Evolutionary conservation across 2,329 filamentous ascomycete genomes (phyloP).

Genomic region (Geosmithia putterillii): DNA sequence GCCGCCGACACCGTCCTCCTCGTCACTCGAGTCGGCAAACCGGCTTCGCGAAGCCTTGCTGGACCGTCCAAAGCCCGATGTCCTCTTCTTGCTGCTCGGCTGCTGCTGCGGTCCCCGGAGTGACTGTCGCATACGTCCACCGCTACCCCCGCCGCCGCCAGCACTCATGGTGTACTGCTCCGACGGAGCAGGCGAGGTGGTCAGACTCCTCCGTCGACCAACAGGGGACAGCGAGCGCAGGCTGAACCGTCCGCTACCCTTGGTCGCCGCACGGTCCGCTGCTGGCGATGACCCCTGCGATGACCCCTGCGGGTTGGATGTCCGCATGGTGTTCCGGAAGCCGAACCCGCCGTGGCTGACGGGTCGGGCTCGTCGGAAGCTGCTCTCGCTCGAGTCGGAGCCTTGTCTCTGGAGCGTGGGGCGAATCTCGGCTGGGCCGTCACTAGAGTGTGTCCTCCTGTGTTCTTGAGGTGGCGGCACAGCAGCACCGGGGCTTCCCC

Average conservation of each 20-base stretch:
- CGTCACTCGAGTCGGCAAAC: constrained; percentile 52
- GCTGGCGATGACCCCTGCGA: no score
- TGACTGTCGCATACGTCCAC: constrained; percentile 28
- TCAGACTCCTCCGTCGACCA: constrained; percentile 32
- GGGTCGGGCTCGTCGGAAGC: constrained; percentile 58
- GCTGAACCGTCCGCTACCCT: constrained; percentile 49
- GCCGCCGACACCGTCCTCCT: constrained; percentile 29
- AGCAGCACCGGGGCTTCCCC: constrained; percentile 5
- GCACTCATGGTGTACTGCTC: constrained; percentile 8
- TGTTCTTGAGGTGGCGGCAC: constrained; percentile 4
- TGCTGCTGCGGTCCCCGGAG: constrained; percentile 27
- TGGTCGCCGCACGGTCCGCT: constrained; percentile 8
- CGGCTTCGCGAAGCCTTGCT: constrained; percentile 31
- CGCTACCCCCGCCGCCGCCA: constrained; percentile 5
- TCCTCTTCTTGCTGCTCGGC: constrained; percentile 17
- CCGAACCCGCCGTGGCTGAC: constrained; percentile 32
- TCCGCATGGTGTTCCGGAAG: constrained; percentile 66
- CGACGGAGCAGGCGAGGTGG: constrained; percentile 24
- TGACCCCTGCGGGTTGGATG: constrained; percentile 4
- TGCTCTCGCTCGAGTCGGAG: constrained; percentile 65
- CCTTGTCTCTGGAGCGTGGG: constrained; percentile 25
- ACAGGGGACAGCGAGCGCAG: constrained; percentile 59
- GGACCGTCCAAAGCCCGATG: constrained; percentile 29
- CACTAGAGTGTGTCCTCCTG: neutral
- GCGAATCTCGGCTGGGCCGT: neutral